These are phyloP conservation scores for Lactifluus piperatus DNA, from an alignment of 768 basidiomycete species.

Conservation along the genomic window DNA sequence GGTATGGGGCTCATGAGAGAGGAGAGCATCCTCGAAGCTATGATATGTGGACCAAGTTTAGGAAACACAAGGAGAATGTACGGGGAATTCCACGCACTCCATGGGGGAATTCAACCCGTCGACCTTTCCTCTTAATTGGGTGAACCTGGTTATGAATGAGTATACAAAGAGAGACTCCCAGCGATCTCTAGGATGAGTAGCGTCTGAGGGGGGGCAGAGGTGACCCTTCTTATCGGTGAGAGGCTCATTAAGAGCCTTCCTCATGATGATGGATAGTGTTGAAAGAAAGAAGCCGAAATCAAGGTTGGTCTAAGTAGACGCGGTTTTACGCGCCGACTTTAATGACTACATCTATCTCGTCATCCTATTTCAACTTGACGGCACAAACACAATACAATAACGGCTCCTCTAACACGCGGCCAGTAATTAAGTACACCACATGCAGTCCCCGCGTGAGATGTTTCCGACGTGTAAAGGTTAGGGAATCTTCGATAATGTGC, in stretches of 20 bases:
- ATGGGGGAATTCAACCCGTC: constrained; percentile 73
- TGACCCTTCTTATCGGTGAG: constrained; percentile 41
- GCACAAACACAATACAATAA: constrained; percentile 29
- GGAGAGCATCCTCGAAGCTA: constrained; percentile 74
- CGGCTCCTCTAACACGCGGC: constrained; percentile 12
- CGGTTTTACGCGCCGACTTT: constrained; percentile 22
- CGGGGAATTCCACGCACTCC: constrained; percentile 53
- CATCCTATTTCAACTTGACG: constrained; percentile 26
- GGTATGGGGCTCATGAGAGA: constrained; percentile 61
- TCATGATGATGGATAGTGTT: constrained; percentile 29
- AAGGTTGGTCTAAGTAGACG: constrained; percentile 19
- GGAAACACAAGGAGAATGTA: constrained; percentile 14
- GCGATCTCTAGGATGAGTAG: constrained; percentile 67
- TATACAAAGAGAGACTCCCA: constrained; percentile 87
- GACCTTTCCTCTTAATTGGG: constrained; percentile 60
- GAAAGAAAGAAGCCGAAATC: constrained; percentile 17
- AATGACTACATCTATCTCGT: constrained; percentile 24
- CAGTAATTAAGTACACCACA: neutral
- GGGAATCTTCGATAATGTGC: neutral
- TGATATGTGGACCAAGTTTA: constrained; percentile 15
- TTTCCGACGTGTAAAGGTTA: neutral
- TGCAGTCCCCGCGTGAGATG: neutral
- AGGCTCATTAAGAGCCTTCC: constrained; percentile 23
- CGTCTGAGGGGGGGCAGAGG: constrained; percentile 47
- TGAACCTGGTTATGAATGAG: constrained; percentile 79